Evolutionary conservation across 1,284 basidiomycete genomes (phyloP).

Genomic region (Thelephora terrestris): DNA sequence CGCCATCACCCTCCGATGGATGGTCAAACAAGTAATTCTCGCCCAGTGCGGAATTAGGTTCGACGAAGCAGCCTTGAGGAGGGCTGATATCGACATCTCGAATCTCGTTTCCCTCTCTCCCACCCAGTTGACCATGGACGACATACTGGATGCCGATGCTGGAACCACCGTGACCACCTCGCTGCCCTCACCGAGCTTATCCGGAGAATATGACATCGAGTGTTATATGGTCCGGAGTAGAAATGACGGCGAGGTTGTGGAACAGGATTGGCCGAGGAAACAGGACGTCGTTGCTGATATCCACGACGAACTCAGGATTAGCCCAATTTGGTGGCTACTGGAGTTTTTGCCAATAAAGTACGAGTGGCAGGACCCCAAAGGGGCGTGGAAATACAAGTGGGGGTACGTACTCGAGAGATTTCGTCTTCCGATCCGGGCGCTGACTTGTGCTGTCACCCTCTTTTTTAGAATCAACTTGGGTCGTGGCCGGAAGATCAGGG

Average conservation of each 20-base stretch:
- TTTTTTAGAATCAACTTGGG: conserved; percentile 32
- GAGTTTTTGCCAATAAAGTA: conserved; percentile 31
- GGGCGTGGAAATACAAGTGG: conserved; percentile 25
- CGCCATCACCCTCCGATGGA: conserved; percentile 63
- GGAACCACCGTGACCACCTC: background rate
- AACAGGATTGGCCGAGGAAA: background rate
- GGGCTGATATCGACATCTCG: conserved; percentile 19
- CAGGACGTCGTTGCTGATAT: conserved; percentile 22
- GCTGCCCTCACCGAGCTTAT: background rate
- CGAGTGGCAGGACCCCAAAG: conserved; percentile 25
- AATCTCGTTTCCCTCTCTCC: background rate
- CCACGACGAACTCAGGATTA: conserved; percentile 24
- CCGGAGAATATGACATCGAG: background rate
- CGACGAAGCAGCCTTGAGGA: conserved; percentile 29
- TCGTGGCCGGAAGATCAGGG: conserved; percentile 34
- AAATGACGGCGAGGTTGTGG: background rate
- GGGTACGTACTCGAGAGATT: conserved; percentile 16
- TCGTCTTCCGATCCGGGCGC: too few relatives aligned
- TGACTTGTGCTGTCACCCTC: background rate
- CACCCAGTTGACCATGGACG: too few relatives aligned
- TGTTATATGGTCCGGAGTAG: too few relatives aligned
- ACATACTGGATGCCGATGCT: too few relatives aligned
- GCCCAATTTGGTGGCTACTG: conserved; percentile 31
- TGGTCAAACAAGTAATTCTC: conserved; percentile 46
- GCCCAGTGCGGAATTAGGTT: conserved; percentile 45